Base-by-base conservation (phyloP, 2,329 filamentous ascomycete species). In the Penicillium concentricum region DNA sequence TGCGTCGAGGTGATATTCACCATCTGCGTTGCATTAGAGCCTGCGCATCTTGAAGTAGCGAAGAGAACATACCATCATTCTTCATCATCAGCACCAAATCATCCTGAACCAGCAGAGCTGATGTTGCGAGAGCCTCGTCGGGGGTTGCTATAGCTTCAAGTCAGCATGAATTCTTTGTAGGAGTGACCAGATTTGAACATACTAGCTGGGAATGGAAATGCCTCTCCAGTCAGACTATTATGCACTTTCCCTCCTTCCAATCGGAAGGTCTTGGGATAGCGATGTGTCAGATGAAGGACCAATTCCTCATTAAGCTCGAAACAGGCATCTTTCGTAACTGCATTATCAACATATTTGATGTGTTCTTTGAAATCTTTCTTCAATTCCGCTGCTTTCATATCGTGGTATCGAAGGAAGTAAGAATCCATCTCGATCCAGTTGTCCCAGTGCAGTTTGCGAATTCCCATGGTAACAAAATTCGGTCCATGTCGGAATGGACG, bases 391-490 rank as follows among this genome's bases (percentile, higher is more conserved):
- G 52, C 55, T 42, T 60, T 60, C 44, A 56, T 51, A 50, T 60
- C 58, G 32, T 60, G 58, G 34, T 59, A 59, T 12, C 59, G 57
- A 12, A 56, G 45, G n/a, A 59, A 61, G 20, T 61, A 59, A 8
- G 59, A 61, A 32, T 61, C 59, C 59, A 61, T 61, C 38, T 61
- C 59, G 12, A 61, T 59, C 59, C 59, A 61, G 37, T 61, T 59
- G 10, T 61, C 46, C 59, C 59, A 61, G 38, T 54, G 42, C 20
- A 61, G 47, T 41, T 61, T 59, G 22, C 59, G 57, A 42, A 61
- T 61, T n/a, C 59, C 59, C 59, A 61, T 61, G 0, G 59, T 61
- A 46, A 59, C 37, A 24, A 57, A 61, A 13, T 61, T 61, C 8
- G 56, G 48, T 12, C 59, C 59, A 49, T 59, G 59, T 4, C 59